phyloP scores from a whole-genome alignment of 2,329 filamentous ascomycete genomes.

The Sordariomycetes sp. region DNA sequence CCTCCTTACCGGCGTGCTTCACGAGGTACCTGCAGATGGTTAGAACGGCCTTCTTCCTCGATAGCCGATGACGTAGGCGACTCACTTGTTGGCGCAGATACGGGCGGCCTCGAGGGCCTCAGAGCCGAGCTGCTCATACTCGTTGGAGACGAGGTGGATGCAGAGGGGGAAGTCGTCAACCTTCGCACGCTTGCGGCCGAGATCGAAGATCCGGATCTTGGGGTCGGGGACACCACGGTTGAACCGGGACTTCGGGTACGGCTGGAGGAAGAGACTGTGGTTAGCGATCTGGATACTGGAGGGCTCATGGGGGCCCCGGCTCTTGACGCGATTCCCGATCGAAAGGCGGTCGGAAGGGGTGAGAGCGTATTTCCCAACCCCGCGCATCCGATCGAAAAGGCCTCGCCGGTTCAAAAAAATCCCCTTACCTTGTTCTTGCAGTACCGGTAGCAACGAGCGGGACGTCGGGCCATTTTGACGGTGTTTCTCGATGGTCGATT shows the following conservation, averaged over 20 bases:
- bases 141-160: slow-evolving; percentile 99
- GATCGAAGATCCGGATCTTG: slow-evolving; percentile 95
- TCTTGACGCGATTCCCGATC: background rate
- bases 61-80: background rate
- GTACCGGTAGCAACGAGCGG: slow-evolving; percentile 99
- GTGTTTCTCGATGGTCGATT: slow-evolving; percentile 26
- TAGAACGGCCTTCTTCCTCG: background rate
- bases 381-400: background rate
- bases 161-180: slow-evolving; percentile 99
- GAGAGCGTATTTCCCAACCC: background rate
- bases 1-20: slow-evolving; percentile 62
- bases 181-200: slow-evolving; percentile 95
- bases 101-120: slow-evolving; percentile 99
- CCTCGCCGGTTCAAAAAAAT: background rate
- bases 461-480: slow-evolving; percentile 97
- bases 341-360: background rate
- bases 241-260: slow-evolving; percentile 99
- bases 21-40: slow-evolving; percentile 45
- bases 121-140: slow-evolving; percentile 99
- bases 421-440: slow-evolving; percentile 99
- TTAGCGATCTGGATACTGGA: background rate
- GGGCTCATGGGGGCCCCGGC: background rate
- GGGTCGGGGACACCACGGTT: slow-evolving; percentile 94
- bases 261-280: slow-evolving; percentile 35
- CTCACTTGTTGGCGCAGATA: slow-evolving; percentile 97